These are phyloP conservation scores for Blumeria hordei DNA, from an alignment of 2,329 filamentous ascomycete species.

Conservation along the genomic window DNA sequence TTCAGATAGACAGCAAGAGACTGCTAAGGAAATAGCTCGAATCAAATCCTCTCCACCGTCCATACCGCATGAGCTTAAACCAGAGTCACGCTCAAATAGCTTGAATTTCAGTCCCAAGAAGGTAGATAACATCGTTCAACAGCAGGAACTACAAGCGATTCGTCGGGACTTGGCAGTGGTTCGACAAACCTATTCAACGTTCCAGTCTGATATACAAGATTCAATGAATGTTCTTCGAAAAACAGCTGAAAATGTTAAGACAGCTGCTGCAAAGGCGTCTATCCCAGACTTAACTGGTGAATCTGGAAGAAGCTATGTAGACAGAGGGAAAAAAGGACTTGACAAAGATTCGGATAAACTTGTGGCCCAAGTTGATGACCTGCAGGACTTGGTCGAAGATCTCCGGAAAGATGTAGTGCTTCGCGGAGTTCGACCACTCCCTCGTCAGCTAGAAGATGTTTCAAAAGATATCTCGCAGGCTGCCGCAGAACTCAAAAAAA, in stretches of 20 bases:
- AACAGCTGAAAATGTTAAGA: constrained; percentile 65
- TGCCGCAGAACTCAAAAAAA: constrained; percentile 70
- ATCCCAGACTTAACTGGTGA: constrained; percentile 52
- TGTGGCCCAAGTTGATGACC: constrained; percentile 76
- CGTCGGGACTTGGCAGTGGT: constrained; percentile 76
- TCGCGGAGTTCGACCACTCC: constrained; percentile 73
- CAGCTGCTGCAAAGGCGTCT: constrained; percentile 42
- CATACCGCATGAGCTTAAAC: constrained; percentile 6
- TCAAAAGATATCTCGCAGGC: constrained; percentile 67
- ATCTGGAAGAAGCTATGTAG: constrained; percentile 66
- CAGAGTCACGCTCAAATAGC: constrained; percentile 6
- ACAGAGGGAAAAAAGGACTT: constrained; percentile 65
- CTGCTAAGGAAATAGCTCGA: constrained; percentile 61
- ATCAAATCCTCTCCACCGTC: constrained; percentile 11
- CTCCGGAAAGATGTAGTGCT: constrained; percentile 89
- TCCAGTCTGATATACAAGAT: constrained; percentile 66
- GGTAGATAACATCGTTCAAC: constrained; percentile 26
- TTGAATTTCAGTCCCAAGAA: constrained; percentile 12
- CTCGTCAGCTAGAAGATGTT: constrained; percentile 70
- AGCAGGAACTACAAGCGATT: constrained; percentile 58
- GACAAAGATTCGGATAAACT: constrained; percentile 73
- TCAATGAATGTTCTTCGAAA: constrained; percentile 66
- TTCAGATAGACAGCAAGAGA: constrained; percentile 73
- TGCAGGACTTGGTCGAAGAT: constrained; percentile 94
- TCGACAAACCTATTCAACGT: constrained; percentile 78